Evolutionary conservation across 2,329 filamentous ascomycete species (phyloP).

Genomic region (Neocatenulostroma microsporum): DNA sequence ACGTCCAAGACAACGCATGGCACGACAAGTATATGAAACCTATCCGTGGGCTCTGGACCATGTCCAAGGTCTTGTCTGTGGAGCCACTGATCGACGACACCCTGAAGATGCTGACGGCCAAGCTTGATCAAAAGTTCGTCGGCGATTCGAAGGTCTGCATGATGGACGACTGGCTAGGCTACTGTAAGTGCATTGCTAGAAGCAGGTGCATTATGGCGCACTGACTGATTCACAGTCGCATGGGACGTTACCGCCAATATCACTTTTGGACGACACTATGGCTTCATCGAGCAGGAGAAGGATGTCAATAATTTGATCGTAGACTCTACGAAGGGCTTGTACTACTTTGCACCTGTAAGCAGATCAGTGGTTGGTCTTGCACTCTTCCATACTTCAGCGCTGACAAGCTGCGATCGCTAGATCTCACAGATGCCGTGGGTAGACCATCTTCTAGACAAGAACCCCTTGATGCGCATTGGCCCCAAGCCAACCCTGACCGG

Average conservation of each 20-base stretch:
- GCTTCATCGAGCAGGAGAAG: constrained; percentile 12
- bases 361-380: too few species aligned
- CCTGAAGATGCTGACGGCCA: constrained; percentile 1
- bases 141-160: background rate
- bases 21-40: constrained; percentile 1
- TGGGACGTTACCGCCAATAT: constrained; percentile 6
- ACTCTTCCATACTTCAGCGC: background rate
- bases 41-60: constrained; percentile 1
- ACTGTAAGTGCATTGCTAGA: too few species aligned
- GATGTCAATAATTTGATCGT: constrained; percentile 8
- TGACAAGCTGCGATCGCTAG: background rate
- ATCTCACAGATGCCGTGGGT: constrained; percentile 7
- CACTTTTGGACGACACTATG: too few species aligned
- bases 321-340: constrained; percentile 5
- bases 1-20: constrained; percentile 2
- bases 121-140: constrained; percentile 2
- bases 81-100: constrained; percentile 4
- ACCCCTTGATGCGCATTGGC: constrained; percentile 6
- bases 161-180: constrained; percentile 6
- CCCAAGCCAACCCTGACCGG: constrained; percentile 3
- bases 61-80: constrained; percentile 1
- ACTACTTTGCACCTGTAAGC: constrained; percentile 5
- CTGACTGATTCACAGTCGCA: background rate
- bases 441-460: constrained; percentile 8
- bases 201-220: background rate